Evolutionary conservation across 225 moss, liverwort and hornwort species (phyloP).

Genomic region (Rhytidiadelphus loreus): DNA sequence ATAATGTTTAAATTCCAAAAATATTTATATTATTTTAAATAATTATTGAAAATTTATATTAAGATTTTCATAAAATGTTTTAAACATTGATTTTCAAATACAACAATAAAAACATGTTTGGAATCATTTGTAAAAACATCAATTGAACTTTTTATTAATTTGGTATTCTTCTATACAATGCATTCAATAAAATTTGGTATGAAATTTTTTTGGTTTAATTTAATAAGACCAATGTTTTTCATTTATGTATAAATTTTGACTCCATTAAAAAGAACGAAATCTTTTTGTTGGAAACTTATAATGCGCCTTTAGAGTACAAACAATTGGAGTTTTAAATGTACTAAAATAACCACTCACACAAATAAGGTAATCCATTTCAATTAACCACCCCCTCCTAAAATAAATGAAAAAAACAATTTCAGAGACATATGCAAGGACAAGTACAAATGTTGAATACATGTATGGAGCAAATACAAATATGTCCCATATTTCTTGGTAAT

Average conservation of each 20-base stretch:
- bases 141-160: neutral
- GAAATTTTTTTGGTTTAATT: rapidly evolving
- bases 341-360: rapidly evolving
- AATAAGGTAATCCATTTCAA: rapidly evolving
- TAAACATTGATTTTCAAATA: neutral
- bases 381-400: rapidly evolving
- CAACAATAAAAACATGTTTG: neutral
- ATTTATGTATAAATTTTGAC: rapidly evolving
- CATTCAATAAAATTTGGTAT: rapidly evolving
- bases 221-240: neutral
- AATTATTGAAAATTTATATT: too few relatives aligned
- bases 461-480: neutral
- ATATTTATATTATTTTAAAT: neutral
- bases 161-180: neutral
- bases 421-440: rapidly evolving
- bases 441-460: neutral
- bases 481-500: neutral
- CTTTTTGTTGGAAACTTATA: neutral
- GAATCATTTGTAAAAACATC: neutral
- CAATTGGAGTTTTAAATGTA: neutral
- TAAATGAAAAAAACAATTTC: neutral
- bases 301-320: too few relatives aligned
- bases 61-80: neutral
- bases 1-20: neutral
- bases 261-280: neutral